Base-by-base conservation (phyloP, 257 asterid species). In the Solanum paucissectum region DNA sequence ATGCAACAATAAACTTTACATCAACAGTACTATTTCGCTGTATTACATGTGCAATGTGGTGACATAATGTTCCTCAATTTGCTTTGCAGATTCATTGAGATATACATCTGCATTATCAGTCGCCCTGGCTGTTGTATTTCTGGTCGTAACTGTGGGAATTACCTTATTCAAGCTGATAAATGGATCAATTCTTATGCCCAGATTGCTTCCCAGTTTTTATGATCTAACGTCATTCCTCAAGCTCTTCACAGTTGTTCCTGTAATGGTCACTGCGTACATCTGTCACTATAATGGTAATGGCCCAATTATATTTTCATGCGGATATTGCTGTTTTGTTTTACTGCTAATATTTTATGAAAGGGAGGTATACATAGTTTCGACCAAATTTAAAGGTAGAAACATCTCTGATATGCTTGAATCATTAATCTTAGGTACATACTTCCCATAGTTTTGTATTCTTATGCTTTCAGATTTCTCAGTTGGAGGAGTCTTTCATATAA, bases 271-370 rank as follows among this genome's bases (percentile, higher is more conserved):
- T 73, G 98, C 98, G 85, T 95, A 87, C 89, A 95, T 94, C 89
- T 95, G 98, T 92, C 98, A 95, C 88, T 95, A 95, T 89, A 95
- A 95, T 87, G 98, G 98, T 95, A 91, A 81, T 81, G n/a, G 68
- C 85, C 42, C 68, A 81, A 46, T 29, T 46, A 2, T 46, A 46
- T 46, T 32, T 81, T 81, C 20, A 27, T 46, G 42, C 5, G 8
- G 42, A 44, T 44, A 9, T 46, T 46, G 16, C 27, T 46, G 85
- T 81, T 81, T 27, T 81, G 29, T 27, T 25, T 77, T 81, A 27
- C 68, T 46, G 85, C 85, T 18, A 79, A 81, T 81, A 20, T 49
- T 29, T 44, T 79, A 27, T 9, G 64, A 27, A 44, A 27, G 27
- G 25, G 36, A 27, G 25, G 66, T 79, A 44, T 46, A 44, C 16